These are phyloP conservation scores for Paecilomyces sp. DNA, from an alignment of 2,329 filamentous ascomycete genomes.

Conservation along the genomic window DNA sequence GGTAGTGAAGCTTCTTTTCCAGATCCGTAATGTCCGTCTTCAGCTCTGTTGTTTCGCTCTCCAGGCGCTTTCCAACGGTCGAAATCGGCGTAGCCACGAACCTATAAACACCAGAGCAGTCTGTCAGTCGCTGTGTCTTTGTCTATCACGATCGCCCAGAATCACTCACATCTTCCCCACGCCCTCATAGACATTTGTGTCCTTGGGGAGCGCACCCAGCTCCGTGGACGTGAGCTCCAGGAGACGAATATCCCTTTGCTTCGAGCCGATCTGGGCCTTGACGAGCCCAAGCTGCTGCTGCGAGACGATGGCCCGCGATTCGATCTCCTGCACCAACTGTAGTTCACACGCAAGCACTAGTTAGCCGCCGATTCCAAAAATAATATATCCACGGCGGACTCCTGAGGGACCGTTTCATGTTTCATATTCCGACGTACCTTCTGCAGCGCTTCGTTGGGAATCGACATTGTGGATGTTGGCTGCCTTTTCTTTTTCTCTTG, in stretches of 20 bases:
- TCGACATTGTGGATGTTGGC: conserved; percentile 1
- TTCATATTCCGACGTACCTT: background rate
- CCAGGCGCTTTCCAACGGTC: conserved; percentile 68
- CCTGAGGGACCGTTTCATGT: background rate
- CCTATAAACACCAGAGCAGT: conserved; percentile 47
- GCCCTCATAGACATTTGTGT: conserved; percentile 84
- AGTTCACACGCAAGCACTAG: background rate
- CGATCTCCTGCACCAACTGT: conserved; percentile 87
- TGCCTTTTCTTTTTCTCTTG: background rate
- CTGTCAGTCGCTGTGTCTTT: background rate
- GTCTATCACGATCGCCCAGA: background rate
- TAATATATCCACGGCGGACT: background rate
- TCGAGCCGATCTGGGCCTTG: conserved; percentile 73
- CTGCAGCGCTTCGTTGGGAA: conserved; percentile 30
- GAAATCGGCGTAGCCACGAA: conserved; percentile 73
- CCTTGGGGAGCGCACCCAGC: conserved; percentile 64
- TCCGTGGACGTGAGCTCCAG: conserved; percentile 81
- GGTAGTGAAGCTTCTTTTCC: conserved; percentile 82
- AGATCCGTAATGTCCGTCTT: conserved; percentile 73
- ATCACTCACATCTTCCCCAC: conserved; percentile 85
- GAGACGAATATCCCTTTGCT: conserved; percentile 83
- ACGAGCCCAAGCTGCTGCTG: conserved; percentile 89
- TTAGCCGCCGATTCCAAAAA: background rate
- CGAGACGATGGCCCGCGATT: conserved; percentile 76
- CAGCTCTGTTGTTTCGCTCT: conserved; percentile 64